Conservation (phyloP, 352 stramenopile species). For the Phytophthora foliorum region DNA sequence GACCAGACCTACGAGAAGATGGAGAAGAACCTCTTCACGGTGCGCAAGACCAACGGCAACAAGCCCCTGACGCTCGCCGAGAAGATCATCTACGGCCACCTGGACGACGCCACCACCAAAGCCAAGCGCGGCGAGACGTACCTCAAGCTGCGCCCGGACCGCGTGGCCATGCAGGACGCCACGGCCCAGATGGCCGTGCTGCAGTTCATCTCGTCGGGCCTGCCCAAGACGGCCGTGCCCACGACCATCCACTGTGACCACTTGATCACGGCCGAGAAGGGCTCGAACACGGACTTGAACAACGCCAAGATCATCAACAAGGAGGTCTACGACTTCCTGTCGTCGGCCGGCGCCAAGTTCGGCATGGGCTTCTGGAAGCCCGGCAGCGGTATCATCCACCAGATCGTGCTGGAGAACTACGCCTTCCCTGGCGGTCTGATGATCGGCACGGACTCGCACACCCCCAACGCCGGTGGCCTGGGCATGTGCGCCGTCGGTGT, state of each 20-base stretch:
- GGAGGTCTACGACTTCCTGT: slow-evolving; percentile 95
- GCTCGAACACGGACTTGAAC: slow-evolving; percentile 86
- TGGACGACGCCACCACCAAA: slow-evolving; percentile 89
- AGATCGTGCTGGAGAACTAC: slow-evolving; percentile 97
- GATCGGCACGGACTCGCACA: slow-evolving; percentile 96
- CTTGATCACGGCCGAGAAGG: slow-evolving; percentile 95
- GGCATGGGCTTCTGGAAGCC: slow-evolving; percentile 96
- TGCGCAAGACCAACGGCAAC: slow-evolving; percentile 92
- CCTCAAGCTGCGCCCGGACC: slow-evolving; percentile 93
- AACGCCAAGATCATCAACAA: slow-evolving; percentile 93
- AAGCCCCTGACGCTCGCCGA: slow-evolving; percentile 93
- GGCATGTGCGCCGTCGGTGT: slow-evolving; percentile 95
- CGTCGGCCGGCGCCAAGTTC: slow-evolving; percentile 93
- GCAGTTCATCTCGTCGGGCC: slow-evolving; percentile 95
- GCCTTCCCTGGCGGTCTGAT: slow-evolving; percentile 95
- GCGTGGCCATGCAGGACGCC: slow-evolving; percentile 95
- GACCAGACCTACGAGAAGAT: slow-evolving; percentile 95
- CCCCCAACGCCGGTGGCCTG: slow-evolving; percentile 93
- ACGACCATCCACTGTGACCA: slow-evolving; percentile 96
- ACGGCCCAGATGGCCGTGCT: slow-evolving; percentile 96
- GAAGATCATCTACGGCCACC: slow-evolving; percentile 96
- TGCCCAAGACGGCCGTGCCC: slow-evolving; percentile 93
- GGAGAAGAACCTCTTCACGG: slow-evolving; percentile 90
- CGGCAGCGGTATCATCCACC: slow-evolving; percentile 94
- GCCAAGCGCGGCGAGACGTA: slow-evolving; percentile 93